Percentiles rank a stretch among this genome's conserved stretches.
phyloP scores from a whole-genome alignment of 306 rosid species.

The Cucurbita maxima region DNA sequence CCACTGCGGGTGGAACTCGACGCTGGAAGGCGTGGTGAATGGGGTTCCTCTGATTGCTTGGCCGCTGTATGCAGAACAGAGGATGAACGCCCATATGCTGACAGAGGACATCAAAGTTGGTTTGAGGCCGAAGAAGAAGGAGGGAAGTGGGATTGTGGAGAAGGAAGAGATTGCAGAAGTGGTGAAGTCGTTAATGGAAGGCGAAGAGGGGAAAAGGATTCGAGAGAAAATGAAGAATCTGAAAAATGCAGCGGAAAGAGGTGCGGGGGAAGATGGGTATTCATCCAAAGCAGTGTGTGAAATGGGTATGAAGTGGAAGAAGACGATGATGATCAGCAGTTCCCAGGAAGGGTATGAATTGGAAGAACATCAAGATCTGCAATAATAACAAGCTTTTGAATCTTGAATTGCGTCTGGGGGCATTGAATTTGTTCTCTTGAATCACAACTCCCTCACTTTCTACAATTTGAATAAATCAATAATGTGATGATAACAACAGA shows the following conservation, averaged over 20 bases:
- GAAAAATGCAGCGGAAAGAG: conserved; percentile 31
- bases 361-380: too few species aligned
- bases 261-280: conserved; percentile 25
- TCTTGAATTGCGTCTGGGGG: too few species aligned
- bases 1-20: conserved; percentile 78
- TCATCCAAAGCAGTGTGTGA: conserved; percentile 28
- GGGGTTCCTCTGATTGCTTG: conserved; percentile 63
- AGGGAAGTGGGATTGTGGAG: conserved; percentile 30
- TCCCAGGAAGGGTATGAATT: too few species aligned
- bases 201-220: conserved; percentile 55
- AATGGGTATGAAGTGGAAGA: conserved; percentile 30
- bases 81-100: conserved; percentile 37
- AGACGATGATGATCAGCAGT: too few species aligned
- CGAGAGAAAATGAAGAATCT: conserved; percentile 35
- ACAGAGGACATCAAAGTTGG: conserved; percentile 29
- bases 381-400: too few species aligned
- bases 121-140: conserved; percentile 11
- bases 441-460: too few species aligned
- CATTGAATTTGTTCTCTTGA: too few species aligned
- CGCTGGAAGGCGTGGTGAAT: conserved; percentile 31
- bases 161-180: conserved; percentile 33
- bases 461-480: too few species aligned
- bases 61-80: conserved; percentile 77
- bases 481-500: too few species aligned
- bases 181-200: conserved; percentile 46